Base-by-base conservation (phyloP, 2,329 filamentous ascomycete species). In the Hypoxylon sp. region DNA sequence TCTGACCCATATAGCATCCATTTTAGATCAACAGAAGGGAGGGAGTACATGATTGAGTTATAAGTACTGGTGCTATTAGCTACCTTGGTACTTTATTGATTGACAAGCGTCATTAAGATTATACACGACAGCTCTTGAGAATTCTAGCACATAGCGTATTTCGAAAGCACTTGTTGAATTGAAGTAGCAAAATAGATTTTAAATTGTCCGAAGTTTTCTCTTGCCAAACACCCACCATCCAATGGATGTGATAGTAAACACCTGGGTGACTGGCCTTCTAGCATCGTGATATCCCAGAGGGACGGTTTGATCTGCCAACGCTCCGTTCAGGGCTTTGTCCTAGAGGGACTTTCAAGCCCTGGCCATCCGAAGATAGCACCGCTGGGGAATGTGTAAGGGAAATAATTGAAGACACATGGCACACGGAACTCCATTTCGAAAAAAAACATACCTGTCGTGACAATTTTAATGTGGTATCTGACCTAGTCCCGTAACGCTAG, bases 311-410 rank as follows among this genome's bases (percentile, higher is more conserved):
- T 91, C 83, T 93, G 77, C 91, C 90, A 92, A 91, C 89, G 90
- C 88, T 93, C 90, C 91, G 90, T 93, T 92, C 90, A 90, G 89
- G 84, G 84, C 86, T 83, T 41, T 81, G 85, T 87, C 86, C 87
- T 90, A 84, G 82, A 85, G 77, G 85, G 83, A 88, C 87, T 84
- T 81, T 81, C 45, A 69, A 86, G 88, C 83, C 85, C 90, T 86
- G 90, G 90, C 90, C 86, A 84, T 85, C 90, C 87, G 85, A 81
- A 84, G 88, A 88, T 85, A 89, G 90, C 90, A 91, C 88, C 90
- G 87, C 83, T 91, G 90, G 90, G 81, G 77, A 69, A 30, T 67
- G 61, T 71, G 55, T 53, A 61, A 69, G 46, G 46, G 57, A 60
- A 58, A 64, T 27, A 30, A 51, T 55, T 46, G 25, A 47, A 37